Base-by-base conservation (phyloP, 345 rosid species). In the Eucalyptus curtisii region DNA sequence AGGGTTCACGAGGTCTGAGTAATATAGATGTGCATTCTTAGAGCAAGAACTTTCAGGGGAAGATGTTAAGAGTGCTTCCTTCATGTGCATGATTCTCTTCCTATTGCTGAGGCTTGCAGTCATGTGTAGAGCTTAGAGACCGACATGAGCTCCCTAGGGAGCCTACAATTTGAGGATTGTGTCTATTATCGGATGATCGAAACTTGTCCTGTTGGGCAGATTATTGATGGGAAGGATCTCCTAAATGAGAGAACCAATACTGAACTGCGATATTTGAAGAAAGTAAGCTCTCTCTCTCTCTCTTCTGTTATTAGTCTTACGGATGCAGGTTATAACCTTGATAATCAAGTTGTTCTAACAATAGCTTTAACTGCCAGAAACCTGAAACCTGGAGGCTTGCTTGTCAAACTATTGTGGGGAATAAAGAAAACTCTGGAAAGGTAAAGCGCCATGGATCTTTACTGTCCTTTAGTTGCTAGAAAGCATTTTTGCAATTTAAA, bases 311-410 rank as follows among this genome's bases (percentile, higher is more conserved):
- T 44, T 55, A 14, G 24, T 76, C 47, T 3, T 20, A 20, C 1
- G 27, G 15, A 76, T 76, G 42, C 30, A 2, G 84, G 30, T 76
- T 86, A 52, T 12, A 52, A 52, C 42, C 86, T 52, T 42, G 48
- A 88, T 68, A 16, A 48, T 88, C 55, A 42, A 25, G 61, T 81
- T 16, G 19, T 81, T 84, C 84, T 76, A 89, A 87, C 79, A 53
- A 6, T 25, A 31, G 68, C 89, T 90, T 6, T 30, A 85, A 50
- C 81, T 91, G 86, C 85, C 94, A 95, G 97, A 96, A 95, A 92
- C 98, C 99, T 12, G 97, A 97, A 90, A 92, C 99, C 10, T 97
- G 99, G 98, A 95, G 98, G 87, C 96, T 97, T 71, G 95, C 98
- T 24, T 97, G 99, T 91, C 97, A 95, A 88, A 97, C 97, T n/a